Percentiles rank a stretch among this genome's conserved stretches.
Conservation (phyloP, 1,284 basidiomycete species). For the Tetrapyrgos nigripes region DNA sequence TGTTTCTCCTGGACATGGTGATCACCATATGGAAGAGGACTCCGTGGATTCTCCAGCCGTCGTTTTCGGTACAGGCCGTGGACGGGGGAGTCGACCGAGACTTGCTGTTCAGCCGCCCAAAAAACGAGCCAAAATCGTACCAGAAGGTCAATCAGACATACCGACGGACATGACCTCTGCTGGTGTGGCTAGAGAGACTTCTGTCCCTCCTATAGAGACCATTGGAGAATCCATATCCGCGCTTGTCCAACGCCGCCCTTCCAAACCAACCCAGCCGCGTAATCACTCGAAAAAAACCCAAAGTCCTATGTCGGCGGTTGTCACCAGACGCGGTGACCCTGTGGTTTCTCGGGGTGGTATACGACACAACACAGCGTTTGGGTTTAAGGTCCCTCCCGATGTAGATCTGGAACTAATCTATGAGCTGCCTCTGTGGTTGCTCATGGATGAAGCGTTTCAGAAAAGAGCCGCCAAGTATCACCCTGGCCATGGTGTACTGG, state of each 20-base stretch:
- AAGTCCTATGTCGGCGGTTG: constrained; percentile 4
- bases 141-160: constrained; percentile 11
- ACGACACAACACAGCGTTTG: constrained; percentile 17
- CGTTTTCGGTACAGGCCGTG: too few relatives aligned
- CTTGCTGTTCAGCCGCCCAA: constrained; percentile 8
- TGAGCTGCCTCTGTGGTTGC: constrained; percentile 53
- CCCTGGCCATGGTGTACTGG: constrained; percentile 9
- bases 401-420: constrained; percentile 55
- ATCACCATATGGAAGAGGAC: too few relatives aligned
- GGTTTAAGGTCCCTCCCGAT: constrained; percentile 49
- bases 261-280: constrained; percentile 34
- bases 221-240: constrained; percentile 16
- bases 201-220: constrained; percentile 19
- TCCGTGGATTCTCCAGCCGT: too few relatives aligned
- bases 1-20: too few relatives aligned
- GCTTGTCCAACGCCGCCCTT: constrained; percentile 19
- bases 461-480: constrained; percentile 9
- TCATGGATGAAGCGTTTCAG: constrained; percentile 23
- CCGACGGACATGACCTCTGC: constrained; percentile 16
- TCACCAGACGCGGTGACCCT: constrained; percentile 7
- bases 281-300: constrained; percentile 45
- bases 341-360: neutral
- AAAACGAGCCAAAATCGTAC: constrained; percentile 23
- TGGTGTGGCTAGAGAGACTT: constrained; percentile 5
- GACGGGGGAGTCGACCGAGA: neutral